Percentiles rank a stretch among this genome's conserved stretches.
Evolutionary conservation across 2,329 filamentous ascomycete species (phyloP).

Genomic region (Colletotrichum gigasporum): DNA sequence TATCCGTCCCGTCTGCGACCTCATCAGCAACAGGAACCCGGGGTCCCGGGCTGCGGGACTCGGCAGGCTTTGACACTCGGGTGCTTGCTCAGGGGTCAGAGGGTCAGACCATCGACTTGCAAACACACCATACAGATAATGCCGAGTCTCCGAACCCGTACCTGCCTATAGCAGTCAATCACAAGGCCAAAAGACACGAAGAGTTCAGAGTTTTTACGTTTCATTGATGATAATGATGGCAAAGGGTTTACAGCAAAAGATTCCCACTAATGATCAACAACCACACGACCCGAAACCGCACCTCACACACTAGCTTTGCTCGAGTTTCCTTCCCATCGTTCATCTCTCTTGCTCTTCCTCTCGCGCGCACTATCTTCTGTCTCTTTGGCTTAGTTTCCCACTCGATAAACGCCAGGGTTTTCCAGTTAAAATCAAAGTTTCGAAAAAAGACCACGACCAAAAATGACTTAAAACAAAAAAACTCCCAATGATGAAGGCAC

Average conservation of each 20-base stretch:
- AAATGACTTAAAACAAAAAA: constrained; percentile 6
- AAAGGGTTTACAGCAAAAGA: neutral
- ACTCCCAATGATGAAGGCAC: constrained; percentile 32
- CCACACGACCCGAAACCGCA: neutral
- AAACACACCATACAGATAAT: no score
- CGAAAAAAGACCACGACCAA: neutral
- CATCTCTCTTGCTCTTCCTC: neutral
- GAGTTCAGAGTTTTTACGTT: constrained; percentile 2
- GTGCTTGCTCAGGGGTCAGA: no score
- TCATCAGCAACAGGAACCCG: no score
- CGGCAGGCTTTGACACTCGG: no score
- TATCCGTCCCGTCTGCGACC: no score
- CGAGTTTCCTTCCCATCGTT: neutral
- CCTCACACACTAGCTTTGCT: neutral
- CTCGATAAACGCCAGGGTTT: constrained; percentile 27
- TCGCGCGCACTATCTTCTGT: constrained; percentile 12
- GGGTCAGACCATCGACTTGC: no score
- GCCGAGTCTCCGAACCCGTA: no score
- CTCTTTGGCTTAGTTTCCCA: constrained; percentile 19
- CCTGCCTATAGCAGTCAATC: no score
- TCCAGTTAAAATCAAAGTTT: neutral
- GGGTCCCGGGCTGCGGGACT: no score
- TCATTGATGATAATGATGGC: constrained; percentile 8
- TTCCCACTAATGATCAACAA: neutral
- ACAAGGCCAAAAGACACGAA: no score